These are phyloP conservation scores for Sphagnum magellanicum DNA, from an alignment of 228 moss, liverwort and hornwort genomes.

Conservation along the genomic window DNA sequence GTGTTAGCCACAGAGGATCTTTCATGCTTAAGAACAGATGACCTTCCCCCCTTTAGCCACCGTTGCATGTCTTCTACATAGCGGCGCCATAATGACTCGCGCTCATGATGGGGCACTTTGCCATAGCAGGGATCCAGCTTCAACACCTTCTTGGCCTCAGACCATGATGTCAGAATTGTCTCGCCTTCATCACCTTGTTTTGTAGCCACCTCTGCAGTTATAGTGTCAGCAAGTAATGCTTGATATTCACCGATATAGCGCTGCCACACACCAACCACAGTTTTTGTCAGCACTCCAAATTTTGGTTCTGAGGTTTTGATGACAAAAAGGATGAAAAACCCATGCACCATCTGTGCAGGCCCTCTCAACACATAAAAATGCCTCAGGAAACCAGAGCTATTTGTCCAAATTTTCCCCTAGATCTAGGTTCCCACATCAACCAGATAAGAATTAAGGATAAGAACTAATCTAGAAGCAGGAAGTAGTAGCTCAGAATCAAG, in stretches of 20 bases:
- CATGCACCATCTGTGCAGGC: not conserved
- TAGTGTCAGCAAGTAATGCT: conserved; percentile 59
- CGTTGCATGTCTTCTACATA: conserved; percentile 67
- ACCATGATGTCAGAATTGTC: conserved; percentile 54
- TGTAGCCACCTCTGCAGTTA: conserved; percentile 41
- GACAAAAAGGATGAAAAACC: not conserved
- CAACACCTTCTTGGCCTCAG: conserved; percentile 72
- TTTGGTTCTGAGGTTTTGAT: not conserved
- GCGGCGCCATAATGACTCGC: conserved; percentile 77
- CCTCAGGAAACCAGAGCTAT: no score
- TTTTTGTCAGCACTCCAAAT: not conserved
- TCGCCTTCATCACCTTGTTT: conserved; percentile 55
- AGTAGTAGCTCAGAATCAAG: no score
- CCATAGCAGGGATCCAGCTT: conserved; percentile 61
- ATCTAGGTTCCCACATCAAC: no score
- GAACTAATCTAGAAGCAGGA: no score
- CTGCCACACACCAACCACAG: conserved; percentile 23
- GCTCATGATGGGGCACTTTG: conserved; percentile 74
- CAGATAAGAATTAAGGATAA: no score
- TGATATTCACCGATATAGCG: conserved; percentile 72
- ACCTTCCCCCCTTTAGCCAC: conserved; percentile 31
- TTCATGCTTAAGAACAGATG: conserved; percentile 24
- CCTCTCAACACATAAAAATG: no score
- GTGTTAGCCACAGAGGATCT: conserved; percentile 12
- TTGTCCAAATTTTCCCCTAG: no score